Evolutionary conservation across 768 basidiomycete genomes (phyloP), one percentile per base, ranked within the genome.

Genomic region (Lentinula lateritia): DNA sequence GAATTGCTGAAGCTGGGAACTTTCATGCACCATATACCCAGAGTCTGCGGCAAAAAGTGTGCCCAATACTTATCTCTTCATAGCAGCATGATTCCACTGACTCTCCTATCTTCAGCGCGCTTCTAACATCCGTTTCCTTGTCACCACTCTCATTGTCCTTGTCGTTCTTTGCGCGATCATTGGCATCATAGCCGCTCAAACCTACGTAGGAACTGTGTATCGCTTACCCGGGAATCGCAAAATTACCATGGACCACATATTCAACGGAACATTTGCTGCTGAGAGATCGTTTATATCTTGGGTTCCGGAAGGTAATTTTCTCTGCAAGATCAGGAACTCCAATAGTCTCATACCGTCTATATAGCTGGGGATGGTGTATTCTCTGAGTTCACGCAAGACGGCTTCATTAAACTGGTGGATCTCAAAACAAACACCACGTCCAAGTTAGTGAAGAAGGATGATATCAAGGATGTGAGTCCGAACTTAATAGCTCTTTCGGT

Each of bases 301-400:
- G 97, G 88, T 98, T 34, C 85, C 89, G 8, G 95, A 97, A 83
- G 96, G 95, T 93, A 64, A 43, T 56, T 28, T 62, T 7, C 2
- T 52, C 15, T 20, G 16, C 41, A 52, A 35, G 32, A 23, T 12
- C 55, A 15, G 36, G 23, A 35, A 32, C 35, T 39, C 34, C 55
- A 50, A 41, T n/a, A 20, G 20, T 6, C 23, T 56, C 18, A 28
- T 10, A 56, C n/a, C 46, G 8, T 5, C 15, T n/a, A 5, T 54
- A 23, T 60, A 97, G 97, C 95, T 66, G 93, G 93, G 0, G 97
- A 99, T 70, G 97, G 97, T 0, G 92, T 97, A 1, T 97, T 88
- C 75, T 91, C 91, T 6, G 76, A 84, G 0, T 74, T 74, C 20
- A 39, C 53, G 6, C 75, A 84, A 52, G 75, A 82, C 32, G 85